A percentile compares a stretch with the other conserved stretches of the same genome.
These are phyloP conservation scores for Penicillium sp. DNA, from an alignment of 2,329 filamentous ascomycete genomes.

Conservation along the genomic window DNA sequence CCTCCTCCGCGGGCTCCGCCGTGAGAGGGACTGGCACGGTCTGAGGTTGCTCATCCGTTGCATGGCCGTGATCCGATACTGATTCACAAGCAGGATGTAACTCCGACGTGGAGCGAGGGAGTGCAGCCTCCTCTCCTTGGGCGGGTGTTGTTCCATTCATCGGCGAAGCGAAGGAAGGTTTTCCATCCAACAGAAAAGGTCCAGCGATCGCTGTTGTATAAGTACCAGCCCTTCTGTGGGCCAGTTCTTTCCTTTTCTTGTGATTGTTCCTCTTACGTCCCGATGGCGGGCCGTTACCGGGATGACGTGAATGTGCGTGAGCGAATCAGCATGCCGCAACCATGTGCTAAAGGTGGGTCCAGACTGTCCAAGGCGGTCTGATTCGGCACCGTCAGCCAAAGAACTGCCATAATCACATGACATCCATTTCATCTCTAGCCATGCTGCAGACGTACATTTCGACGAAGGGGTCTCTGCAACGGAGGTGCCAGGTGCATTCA, in stretches of 20 bases:
- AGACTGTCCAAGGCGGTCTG: neutral
- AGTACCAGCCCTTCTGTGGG: neutral
- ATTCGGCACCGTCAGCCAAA: neutral
- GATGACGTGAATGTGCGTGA: neutral
- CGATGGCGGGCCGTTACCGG: conserved; percentile 16
- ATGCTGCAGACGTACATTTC: neutral
- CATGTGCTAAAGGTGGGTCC: neutral
- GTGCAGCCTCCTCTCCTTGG: neutral
- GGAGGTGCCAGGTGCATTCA: too few species aligned
- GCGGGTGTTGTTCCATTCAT: neutral
- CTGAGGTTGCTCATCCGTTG: neutral
- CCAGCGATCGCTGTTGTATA: neutral
- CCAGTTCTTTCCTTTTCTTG: neutral
- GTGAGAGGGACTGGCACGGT: neutral
- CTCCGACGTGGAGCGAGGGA: neutral
- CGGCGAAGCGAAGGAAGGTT: too few species aligned
- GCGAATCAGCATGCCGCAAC: neutral
- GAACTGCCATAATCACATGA: neutral
- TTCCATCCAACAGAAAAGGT: neutral
- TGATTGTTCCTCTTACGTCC: neutral
- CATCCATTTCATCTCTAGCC: neutral
- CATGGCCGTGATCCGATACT: neutral
- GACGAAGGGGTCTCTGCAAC: too few species aligned
- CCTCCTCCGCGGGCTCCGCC: neutral
- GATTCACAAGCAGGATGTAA: neutral